Base-by-base conservation (phyloP, 441 rosid genomes). In the Populus hybrid region DNA sequence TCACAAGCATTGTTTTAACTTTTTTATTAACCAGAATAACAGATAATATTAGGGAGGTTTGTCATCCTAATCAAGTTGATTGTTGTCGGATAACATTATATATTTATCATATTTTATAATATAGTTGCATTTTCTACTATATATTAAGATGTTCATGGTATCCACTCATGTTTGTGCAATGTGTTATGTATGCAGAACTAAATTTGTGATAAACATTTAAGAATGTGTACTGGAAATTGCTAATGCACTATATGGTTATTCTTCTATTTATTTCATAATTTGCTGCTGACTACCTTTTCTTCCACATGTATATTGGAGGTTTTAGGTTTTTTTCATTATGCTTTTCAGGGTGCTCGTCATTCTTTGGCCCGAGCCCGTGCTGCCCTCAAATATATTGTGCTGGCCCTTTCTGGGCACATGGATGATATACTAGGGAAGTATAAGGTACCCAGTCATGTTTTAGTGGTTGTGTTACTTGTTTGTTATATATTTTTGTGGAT, bases 331-430 rank as follows among this genome's bases (percentile, higher is more conserved):
- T 76, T 67, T 80, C 72, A 40, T 23, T 67, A 42, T 80, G 74
- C 50, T 66, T 83, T 71, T 72, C 88, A 93, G 98, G 89, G 84
- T 72, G 90, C 92, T 73, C 82, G 72, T 70, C 83, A 83, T 80
- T 88, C 89, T 38, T 77, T 84, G 32, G 73, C 80, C 64, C 90
- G 82, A 82, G 94, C 94, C 82, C 92, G 88, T 79, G 91, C 94
- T 83, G 91, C 94, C 75, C 87, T 93, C 77, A 93, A 88, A 80
- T 93, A 89, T 81, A 80, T 93, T 78, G 85, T 93, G 85, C 89
- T 93, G 81, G 98, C 92, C 81, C 80, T 93, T 67, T 90, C 94
- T 75, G 98, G 98, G 69, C 91, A 93, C 81, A 85, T 91, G 94
- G 98, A 93, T 86, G 94, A 89, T 81, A 85, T 89, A 70, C 79